These are phyloP conservation scores for Syncephalastrum racemosum DNA, from an alignment of 371 early-diverging fungal species.

Conservation along the genomic window DNA sequence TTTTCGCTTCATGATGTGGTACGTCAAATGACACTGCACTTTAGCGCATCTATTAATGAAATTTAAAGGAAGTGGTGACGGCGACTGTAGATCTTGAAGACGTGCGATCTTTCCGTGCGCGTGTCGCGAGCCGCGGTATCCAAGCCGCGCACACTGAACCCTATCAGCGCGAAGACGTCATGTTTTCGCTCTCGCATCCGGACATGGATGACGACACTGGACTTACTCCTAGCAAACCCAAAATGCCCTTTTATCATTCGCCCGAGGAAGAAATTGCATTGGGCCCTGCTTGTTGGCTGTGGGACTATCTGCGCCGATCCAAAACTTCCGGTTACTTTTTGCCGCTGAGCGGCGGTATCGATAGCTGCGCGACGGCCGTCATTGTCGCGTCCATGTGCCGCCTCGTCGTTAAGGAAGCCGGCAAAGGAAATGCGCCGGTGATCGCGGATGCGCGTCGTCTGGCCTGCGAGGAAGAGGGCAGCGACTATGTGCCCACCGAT, in stretches of 20 bases:
- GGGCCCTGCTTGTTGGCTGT: constrained; percentile 99
- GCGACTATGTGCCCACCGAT: constrained; percentile 71
- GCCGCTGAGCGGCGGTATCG: constrained; percentile 96
- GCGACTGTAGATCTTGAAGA: constrained; percentile 92
- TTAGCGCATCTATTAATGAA: background rate
- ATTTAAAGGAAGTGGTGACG: constrained; percentile 79
- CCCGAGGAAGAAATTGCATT: constrained; percentile 84
- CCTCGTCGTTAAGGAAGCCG: constrained; percentile 73
- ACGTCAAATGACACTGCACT: constrained; percentile 12
- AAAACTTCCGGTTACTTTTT: constrained; percentile 90
- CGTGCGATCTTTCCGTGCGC: constrained; percentile 81
- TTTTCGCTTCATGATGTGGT: constrained; percentile 92
- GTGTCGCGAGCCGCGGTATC: constrained; percentile 71
- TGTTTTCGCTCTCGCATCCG: constrained; percentile 51
- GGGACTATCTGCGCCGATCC: constrained; percentile 97
- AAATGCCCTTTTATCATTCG: constrained; percentile 52
- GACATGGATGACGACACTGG: constrained; percentile 42
- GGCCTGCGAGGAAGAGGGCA: constrained; percentile 50
- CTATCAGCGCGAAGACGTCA: constrained; percentile 67
- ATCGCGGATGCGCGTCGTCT: constrained; percentile 76
- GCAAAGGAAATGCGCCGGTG: constrained; percentile 67
- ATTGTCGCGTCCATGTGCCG: constrained; percentile 96
- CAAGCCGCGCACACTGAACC: constrained; percentile 69
- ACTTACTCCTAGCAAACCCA: constrained; percentile 28
- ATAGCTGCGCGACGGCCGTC: constrained; percentile 92